These are phyloP conservation scores for Tolypocladium amazonense DNA, from an alignment of 2,329 filamentous ascomycete genomes.

Conservation along the genomic window DNA sequence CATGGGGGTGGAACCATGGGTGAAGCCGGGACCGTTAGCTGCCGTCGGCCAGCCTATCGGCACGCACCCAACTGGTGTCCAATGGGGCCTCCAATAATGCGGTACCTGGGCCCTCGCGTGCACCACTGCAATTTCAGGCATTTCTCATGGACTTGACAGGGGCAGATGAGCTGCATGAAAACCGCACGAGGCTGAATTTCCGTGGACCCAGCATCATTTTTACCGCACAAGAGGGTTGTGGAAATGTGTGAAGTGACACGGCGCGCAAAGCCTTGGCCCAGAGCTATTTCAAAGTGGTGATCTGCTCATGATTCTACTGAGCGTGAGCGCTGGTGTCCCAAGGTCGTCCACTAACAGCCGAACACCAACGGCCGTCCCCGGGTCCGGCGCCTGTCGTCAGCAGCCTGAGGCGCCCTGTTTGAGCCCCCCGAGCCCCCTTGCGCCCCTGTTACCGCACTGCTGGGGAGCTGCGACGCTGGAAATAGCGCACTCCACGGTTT, in stretches of 20 bases:
- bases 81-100: neutral
- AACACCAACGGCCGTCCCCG: neutral
- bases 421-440: neutral
- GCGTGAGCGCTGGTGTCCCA: neutral
- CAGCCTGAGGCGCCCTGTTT: neutral
- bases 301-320: too few relatives aligned
- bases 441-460: neutral
- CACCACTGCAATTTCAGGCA: neutral
- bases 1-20: conserved; percentile 4
- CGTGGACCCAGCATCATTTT: neutral
- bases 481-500: neutral
- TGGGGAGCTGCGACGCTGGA: neutral
- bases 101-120: neutral
- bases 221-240: too few relatives aligned
- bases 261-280: neutral
- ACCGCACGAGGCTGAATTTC: neutral
- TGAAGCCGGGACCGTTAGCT: conserved; percentile 9
- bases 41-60: conserved; percentile 17
- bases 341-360: neutral
- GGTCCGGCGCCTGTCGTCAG: neutral
- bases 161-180: neutral
- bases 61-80: conserved; percentile 9
- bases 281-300: too few relatives aligned
- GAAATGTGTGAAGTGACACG: neutral
- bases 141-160: neutral